Conservation (phyloP, 257 asterid genomes). For the Salvia splendens region DNA sequence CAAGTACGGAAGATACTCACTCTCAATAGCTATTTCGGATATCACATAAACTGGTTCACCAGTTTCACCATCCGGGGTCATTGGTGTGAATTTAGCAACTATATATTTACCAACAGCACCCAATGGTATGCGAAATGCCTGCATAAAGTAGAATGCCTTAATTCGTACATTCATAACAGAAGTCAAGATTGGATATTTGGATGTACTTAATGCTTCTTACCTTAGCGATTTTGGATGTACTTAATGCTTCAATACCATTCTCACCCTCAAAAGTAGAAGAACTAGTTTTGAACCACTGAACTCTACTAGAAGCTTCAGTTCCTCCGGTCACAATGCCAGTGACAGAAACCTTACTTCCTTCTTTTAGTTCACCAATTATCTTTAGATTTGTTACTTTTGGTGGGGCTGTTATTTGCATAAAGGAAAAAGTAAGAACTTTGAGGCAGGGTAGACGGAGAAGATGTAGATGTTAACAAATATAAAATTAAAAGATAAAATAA, state of each 20-base stretch:
- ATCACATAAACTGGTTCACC: slow-evolving; percentile 88
- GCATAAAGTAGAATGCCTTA: slow-evolving; percentile 32
- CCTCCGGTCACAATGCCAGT: slow-evolving; percentile 96
- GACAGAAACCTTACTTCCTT: slow-evolving; percentile 90
- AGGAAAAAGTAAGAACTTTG: slow-evolving; percentile 18
- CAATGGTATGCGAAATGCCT: slow-evolving; percentile 93
- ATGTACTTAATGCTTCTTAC: slow-evolving; percentile 43
- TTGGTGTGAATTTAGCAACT: slow-evolving; percentile 87
- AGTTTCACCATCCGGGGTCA: slow-evolving; percentile 98
- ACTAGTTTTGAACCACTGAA: slow-evolving; percentile 93
- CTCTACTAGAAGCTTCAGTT: slow-evolving; percentile 97
- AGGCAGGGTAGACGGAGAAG: slow-evolving; percentile 18
- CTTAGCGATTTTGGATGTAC: slow-evolving; percentile 91
- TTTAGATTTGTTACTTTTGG: slow-evolving; percentile 79
- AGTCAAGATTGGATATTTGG: slow-evolving; percentile 24
- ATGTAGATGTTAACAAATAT: not conserved
- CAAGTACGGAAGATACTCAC: slow-evolving; percentile 50
- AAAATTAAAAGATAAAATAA: not conserved
- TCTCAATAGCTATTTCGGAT: slow-evolving; percentile 69
- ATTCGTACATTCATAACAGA: slow-evolving; percentile 17
- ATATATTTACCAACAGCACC: slow-evolving; percentile 90
- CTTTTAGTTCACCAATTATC: slow-evolving; percentile 92
- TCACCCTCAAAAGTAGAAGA: slow-evolving; percentile 70
- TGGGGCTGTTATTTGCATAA: slow-evolving; percentile 64
- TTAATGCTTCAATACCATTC: slow-evolving; percentile 74